These are phyloP conservation scores for Brassica incana DNA, from an alignment of 345 rosid species.

Conservation along the genomic window DNA sequence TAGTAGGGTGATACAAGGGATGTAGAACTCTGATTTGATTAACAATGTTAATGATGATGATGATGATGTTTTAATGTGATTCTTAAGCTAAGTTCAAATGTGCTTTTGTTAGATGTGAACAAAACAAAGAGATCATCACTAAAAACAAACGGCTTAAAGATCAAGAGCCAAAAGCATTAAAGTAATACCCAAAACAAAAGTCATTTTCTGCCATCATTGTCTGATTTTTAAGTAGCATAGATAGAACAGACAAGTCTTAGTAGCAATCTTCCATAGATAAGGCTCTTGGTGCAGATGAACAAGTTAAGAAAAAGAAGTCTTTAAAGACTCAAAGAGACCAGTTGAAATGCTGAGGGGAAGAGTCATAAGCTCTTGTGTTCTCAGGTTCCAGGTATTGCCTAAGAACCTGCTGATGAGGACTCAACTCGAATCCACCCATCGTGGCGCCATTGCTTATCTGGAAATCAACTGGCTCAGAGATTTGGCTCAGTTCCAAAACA, in stretches of 20 bases:
- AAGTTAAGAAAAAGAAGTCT: neutral
- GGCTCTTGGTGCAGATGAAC: slow-evolving; percentile 18
- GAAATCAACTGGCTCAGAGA: slow-evolving; percentile 46
- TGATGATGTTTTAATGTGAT: neutral
- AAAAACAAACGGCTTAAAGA: neutral
- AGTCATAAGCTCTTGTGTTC: slow-evolving; percentile 53
- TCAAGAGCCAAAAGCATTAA: slow-evolving; percentile 14
- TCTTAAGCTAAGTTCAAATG: neutral
- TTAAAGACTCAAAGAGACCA: slow-evolving; percentile 57
- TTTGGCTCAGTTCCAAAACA: slow-evolving; percentile 28
- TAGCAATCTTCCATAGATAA: slow-evolving; percentile 18
- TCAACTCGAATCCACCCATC: slow-evolving; percentile 48
- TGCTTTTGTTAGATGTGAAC: slow-evolving; percentile 1
- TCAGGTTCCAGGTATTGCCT: slow-evolving; percentile 63
- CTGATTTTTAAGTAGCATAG: slow-evolving; percentile 10
- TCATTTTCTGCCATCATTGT: slow-evolving; percentile 5
- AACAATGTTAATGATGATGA: neutral
- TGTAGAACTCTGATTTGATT: slow-evolving; percentile 24
- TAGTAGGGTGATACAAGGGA: slow-evolving; percentile 18
- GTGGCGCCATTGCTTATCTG: slow-evolving; percentile 32
- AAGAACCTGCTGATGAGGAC: slow-evolving; percentile 49
- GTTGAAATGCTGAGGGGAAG: slow-evolving; percentile 50
- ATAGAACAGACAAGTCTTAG: slow-evolving; percentile 6
- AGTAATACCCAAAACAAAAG: slow-evolving; percentile 3
- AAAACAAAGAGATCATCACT: neutral